A percentile compares a stretch with the other conserved stretches of the same genome.
Evolutionary conservation across 768 basidiomycete genomes (phyloP).

Genomic region (Mycena floridula): DNA sequence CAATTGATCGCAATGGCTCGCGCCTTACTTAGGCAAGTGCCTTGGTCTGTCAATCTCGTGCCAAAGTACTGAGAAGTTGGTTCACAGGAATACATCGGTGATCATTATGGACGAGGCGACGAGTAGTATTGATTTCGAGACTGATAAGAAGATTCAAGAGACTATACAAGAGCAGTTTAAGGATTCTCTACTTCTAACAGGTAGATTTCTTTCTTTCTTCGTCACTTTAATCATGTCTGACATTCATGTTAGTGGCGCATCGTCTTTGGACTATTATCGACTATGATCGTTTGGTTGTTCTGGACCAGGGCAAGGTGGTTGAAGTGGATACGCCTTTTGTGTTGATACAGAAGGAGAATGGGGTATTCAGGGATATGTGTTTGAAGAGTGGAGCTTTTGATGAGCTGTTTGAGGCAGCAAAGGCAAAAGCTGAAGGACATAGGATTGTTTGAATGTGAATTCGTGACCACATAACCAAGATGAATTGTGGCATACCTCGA

Average conservation of each 20-base stretch:
- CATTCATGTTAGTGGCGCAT: slow-evolving; percentile 12
- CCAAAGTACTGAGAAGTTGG: no score
- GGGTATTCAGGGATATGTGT: slow-evolving; percentile 31
- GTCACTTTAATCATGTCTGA: no score
- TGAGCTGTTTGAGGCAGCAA: slow-evolving; percentile 12
- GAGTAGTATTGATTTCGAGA: slow-evolving; percentile 84
- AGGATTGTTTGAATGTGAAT: background rate
- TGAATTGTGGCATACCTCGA: no score
- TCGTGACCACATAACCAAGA: no score
- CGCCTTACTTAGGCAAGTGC: slow-evolving; percentile 40
- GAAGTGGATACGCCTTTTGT: slow-evolving; percentile 32
- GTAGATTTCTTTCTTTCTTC: slow-evolving; percentile 14
- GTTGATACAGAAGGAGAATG: slow-evolving; percentile 22
- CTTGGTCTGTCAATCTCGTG: no score
- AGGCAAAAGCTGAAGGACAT: background rate
- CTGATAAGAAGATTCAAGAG: slow-evolving; percentile 85
- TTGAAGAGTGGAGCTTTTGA: slow-evolving; percentile 22
- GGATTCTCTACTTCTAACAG: slow-evolving; percentile 65
- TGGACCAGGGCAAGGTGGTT: slow-evolving; percentile 10
- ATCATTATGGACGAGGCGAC: no score
- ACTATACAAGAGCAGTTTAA: slow-evolving; percentile 85
- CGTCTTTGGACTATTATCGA: slow-evolving; percentile 21
- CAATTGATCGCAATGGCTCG: slow-evolving; percentile 87
- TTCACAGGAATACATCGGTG: no score
- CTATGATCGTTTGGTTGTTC: slow-evolving; percentile 13